These are phyloP conservation scores for Phytophthora sansomeana DNA, from an alignment of 352 stramenopile genomes.

Conservation along the genomic window DNA sequence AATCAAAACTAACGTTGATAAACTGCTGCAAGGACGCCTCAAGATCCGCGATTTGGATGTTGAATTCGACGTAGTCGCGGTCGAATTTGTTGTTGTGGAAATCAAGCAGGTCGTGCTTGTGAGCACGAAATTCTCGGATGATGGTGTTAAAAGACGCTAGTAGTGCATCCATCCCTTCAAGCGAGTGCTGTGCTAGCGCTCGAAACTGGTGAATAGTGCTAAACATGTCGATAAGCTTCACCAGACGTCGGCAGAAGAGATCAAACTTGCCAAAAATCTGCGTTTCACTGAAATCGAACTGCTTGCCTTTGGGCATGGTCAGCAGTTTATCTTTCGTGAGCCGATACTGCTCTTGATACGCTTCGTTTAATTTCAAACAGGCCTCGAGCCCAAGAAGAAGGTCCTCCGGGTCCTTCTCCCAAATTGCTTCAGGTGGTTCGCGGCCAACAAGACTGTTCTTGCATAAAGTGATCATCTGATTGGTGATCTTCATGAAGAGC, in stretches of 20 bases:
- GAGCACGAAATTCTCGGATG: conserved; percentile 77
- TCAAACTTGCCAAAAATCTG: conserved; percentile 94
- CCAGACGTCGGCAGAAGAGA: conserved; percentile 87
- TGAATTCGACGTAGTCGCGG: conserved; percentile 95
- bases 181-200: conserved; percentile 84
- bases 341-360: conserved; percentile 92
- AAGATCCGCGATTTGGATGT: conserved; percentile 91
- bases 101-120: conserved; percentile 89
- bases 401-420: conserved; percentile 76
- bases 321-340: conserved; percentile 90
- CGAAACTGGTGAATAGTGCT: conserved; percentile 94
- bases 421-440: conserved; percentile 69
- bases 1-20: conserved; percentile 92
- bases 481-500: conserved; percentile 93
- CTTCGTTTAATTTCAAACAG: conserved; percentile 89
- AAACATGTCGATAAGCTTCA: conserved; percentile 94
- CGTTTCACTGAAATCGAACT: conserved; percentile 92
- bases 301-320: conserved; percentile 90
- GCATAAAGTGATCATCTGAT: conserved; percentile 90
- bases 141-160: conserved; percentile 85
- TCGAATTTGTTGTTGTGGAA: conserved; percentile 94
- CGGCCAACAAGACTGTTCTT: conserved; percentile 73
- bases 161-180: conserved; percentile 92
- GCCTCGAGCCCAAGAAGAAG: conserved; percentile 75
- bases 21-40: conserved; percentile 91